These are phyloP conservation scores for Radiomyces spectabilis DNA, from an alignment of 192 early-diverging fungal species.

Conservation along the genomic window DNA sequence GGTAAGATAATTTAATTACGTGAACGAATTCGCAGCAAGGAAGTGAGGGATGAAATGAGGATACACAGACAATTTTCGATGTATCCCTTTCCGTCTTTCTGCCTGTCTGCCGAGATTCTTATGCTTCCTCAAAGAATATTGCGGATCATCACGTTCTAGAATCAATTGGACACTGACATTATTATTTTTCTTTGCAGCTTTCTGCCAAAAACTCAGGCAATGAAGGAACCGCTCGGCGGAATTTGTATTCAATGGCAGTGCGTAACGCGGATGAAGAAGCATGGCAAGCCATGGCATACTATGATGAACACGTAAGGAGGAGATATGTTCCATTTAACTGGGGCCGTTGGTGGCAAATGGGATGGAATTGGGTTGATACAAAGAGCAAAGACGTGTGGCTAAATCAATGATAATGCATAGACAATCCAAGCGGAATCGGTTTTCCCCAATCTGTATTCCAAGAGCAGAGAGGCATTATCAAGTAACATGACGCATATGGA, in stretches of 20 bases:
- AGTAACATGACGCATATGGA: neutral
- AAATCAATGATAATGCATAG: too few relatives aligned
- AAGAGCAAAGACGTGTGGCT: too few relatives aligned
- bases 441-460: neutral
- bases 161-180: neutral
- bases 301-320: slow-evolving; percentile 42
- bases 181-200: slow-evolving; percentile 25
- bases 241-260: slow-evolving; percentile 51
- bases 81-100: too few relatives aligned
- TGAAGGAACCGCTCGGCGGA: slow-evolving; percentile 52
- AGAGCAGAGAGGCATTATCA: neutral
- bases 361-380: too few relatives aligned
- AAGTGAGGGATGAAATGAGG: too few relatives aligned
- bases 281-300: slow-evolving; percentile 63
- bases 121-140: too few relatives aligned
- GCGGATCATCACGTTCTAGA: neutral
- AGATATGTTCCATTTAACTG: neutral
- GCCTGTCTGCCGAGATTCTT: too few relatives aligned
- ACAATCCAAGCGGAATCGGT: neutral
- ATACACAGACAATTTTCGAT: too few relatives aligned
- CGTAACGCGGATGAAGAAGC: slow-evolving; percentile 62
- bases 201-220: slow-evolving; percentile 53
- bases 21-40: neutral
- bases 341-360: too few relatives aligned
- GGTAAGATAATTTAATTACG: slow-evolving; percentile 10